These are phyloP conservation scores for Aspergillus sp. DNA, from an alignment of 2,329 filamentous ascomycete species.

Conservation along the genomic window DNA sequence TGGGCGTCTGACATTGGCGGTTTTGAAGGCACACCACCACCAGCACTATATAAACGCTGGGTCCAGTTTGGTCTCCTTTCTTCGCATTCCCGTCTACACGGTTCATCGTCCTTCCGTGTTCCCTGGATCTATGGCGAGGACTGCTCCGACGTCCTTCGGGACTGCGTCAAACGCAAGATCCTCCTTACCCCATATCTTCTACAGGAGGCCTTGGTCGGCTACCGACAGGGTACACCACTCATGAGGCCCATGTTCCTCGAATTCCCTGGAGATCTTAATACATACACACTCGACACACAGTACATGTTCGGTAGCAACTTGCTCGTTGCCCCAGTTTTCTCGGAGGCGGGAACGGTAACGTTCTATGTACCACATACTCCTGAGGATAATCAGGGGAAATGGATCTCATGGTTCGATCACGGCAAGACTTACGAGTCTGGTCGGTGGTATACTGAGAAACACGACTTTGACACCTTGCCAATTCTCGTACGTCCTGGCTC, in stretches of 20 bases:
- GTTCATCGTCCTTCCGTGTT: conserved; percentile 66
- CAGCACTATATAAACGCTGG: conserved; percentile 72
- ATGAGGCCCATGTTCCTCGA: conserved; percentile 65
- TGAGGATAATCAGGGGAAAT: conserved; percentile 48
- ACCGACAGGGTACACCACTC: conserved; percentile 54
- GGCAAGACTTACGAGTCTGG: conserved; percentile 32
- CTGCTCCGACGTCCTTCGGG: conserved; percentile 53
- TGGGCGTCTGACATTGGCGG: conserved; percentile 70
- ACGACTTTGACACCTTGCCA: conserved; percentile 55
- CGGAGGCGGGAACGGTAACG: conserved; percentile 58
- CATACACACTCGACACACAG: conserved; percentile 64
- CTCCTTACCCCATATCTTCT: conserved; percentile 56
- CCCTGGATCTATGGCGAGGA: conserved; percentile 68
- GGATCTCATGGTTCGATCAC: conserved; percentile 46
- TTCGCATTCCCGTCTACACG: conserved; percentile 66
- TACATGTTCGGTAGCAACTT: conserved; percentile 68
- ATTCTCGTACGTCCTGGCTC: conserved; percentile 51
- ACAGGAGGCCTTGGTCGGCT: conserved; percentile 47
- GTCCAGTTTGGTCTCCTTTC: conserved; percentile 70
- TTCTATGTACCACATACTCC: conserved; percentile 55
- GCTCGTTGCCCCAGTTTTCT: conserved; percentile 61
- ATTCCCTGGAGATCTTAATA: conserved; percentile 65
- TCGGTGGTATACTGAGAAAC: conserved; percentile 57
- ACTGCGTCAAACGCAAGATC: conserved; percentile 51
- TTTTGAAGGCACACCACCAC: conserved; percentile 64